Evolutionary conservation across 441 rosid species (phyloP).

Genomic region (Breynia disticha): DNA sequence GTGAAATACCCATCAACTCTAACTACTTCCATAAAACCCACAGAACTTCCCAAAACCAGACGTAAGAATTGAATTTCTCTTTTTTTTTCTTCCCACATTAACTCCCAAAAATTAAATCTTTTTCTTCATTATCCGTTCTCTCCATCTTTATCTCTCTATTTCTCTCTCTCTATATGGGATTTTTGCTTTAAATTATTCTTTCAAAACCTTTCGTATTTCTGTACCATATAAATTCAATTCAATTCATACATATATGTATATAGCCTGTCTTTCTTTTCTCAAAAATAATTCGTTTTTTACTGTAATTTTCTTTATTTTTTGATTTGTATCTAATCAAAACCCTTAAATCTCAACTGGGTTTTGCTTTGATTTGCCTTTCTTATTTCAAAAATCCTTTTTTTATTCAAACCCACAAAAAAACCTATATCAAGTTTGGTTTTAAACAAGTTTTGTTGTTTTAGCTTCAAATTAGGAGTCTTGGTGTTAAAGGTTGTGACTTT

Average conservation of each 20-base stretch:
- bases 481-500: too few species aligned
- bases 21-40: too few species aligned
- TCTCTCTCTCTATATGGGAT: neutral
- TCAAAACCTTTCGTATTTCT: neutral
- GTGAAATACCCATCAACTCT: too few species aligned
- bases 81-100: too few species aligned
- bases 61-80: too few species aligned
- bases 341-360: constrained; percentile 12
- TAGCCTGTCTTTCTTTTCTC: neutral
- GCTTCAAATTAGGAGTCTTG: too few species aligned
- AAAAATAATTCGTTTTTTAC: neutral
- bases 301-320: neutral
- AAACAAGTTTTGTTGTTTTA: too few species aligned
- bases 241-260: too few species aligned
- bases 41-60: too few species aligned
- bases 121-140: neutral
- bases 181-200: neutral
- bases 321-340: constrained; percentile 3
- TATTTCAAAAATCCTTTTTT: constrained; percentile 9
- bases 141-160: constrained; percentile 6
- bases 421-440: too few species aligned
- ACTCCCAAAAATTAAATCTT: neutral
- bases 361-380: neutral
- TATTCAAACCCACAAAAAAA: neutral
- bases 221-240: too few species aligned